Conservation (phyloP, 2,329 filamentous ascomycete species). For the Ophiostoma pallidulum region DNA sequence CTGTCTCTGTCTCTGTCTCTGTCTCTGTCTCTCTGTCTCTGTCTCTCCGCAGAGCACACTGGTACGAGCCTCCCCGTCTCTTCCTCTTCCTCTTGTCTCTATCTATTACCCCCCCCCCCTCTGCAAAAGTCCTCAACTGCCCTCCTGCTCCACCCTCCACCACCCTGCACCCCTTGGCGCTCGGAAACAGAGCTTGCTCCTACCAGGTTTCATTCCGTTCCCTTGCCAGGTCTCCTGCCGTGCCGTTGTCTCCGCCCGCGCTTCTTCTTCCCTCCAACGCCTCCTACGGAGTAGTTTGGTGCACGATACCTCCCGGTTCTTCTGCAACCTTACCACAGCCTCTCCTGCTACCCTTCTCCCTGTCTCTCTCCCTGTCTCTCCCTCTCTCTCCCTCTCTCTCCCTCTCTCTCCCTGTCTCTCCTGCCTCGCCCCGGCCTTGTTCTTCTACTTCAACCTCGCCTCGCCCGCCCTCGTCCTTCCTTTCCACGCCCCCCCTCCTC, state of each 20-base stretch:
- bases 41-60: not conserved
- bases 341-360: not conserved
- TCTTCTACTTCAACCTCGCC: slow-evolving; percentile 3
- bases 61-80: not conserved
- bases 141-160: too few relatives aligned
- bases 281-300: too few relatives aligned
- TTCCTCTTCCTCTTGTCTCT: not conserved
- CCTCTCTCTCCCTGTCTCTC: too few relatives aligned
- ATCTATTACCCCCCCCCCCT: not conserved
- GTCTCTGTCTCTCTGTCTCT: not conserved
- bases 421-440: too few relatives aligned
- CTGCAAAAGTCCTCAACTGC: too few relatives aligned
- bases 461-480: not conserved
- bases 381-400: too few relatives aligned
- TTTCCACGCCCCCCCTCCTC: not conserved
- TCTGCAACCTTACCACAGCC: slow-evolving; percentile 12
- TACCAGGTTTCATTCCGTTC: too few relatives aligned
- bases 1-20: not conserved
- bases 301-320: slow-evolving; percentile 5
- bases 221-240: not conserved
- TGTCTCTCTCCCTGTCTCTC: too few relatives aligned
- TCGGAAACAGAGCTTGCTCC: too few relatives aligned
- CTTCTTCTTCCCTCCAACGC: not conserved
- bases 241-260: not conserved
- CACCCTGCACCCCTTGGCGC: too few relatives aligned